A percentile compares a stretch with the other conserved stretches of the same genome.
Conservation (phyloP, 1,284 basidiomycete species). For the Meira nashicola region DNA sequence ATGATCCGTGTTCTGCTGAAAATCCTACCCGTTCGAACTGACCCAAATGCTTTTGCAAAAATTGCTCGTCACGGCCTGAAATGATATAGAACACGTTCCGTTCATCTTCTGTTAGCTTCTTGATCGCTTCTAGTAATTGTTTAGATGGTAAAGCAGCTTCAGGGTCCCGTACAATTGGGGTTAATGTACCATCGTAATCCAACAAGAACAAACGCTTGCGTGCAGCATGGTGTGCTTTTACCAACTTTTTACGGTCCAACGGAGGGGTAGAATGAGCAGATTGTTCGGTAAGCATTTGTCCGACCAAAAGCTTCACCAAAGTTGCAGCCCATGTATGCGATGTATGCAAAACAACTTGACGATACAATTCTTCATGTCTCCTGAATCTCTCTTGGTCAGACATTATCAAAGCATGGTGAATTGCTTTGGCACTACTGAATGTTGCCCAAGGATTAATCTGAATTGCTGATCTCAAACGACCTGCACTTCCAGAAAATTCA, state of each 20-base stretch:
- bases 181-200: constrained; percentile 95
- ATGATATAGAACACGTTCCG: constrained; percentile 93
- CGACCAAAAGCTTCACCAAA: constrained; percentile 80
- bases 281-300: constrained; percentile 73
- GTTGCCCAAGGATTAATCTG: constrained; percentile 71
- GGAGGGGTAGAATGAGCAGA: constrained; percentile 81
- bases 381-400: constrained; percentile 67
- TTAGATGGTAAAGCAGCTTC: constrained; percentile 78
- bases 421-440: constrained; percentile 86
- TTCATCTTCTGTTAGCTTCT: constrained; percentile 69
- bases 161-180: constrained; percentile 92
- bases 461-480: constrained; percentile 75
- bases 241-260: constrained; percentile 66
- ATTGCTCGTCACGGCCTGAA: constrained; percentile 88
- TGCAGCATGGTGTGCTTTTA: constrained; percentile 66
- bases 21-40: constrained; percentile 78
- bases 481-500: constrained; percentile 96
- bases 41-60: constrained; percentile 86
- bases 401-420: constrained; percentile 83
- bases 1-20: constrained; percentile 93
- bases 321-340: constrained; percentile 92
- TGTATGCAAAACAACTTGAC: constrained; percentile 87
- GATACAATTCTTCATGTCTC: constrained; percentile 67
- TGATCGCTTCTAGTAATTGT: constrained; percentile 70
- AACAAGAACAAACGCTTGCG: constrained; percentile 85